These are phyloP conservation scores for Bacterosira constricta DNA, from an alignment of 108 stramenopile genomes.

Conservation along the genomic window DNA sequence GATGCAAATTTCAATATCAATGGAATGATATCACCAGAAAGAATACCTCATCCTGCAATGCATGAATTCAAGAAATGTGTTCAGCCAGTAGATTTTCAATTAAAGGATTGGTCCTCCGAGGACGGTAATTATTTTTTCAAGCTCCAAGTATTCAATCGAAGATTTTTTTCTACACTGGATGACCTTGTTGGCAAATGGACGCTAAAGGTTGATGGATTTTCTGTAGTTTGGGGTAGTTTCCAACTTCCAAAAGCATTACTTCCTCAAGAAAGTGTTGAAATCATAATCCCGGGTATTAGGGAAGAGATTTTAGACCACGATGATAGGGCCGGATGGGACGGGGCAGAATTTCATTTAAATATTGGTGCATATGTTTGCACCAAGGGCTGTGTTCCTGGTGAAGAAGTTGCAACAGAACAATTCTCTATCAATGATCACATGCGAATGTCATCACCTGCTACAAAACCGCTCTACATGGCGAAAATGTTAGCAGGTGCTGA, in stretches of 20 bases:
- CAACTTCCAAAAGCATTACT: slow-evolving; percentile 1
- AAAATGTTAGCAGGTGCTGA: not conserved
- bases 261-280: slow-evolving; percentile 5
- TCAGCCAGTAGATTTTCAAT: slow-evolving; percentile 71
- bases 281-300: not conserved
- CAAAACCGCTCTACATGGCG: not conserved
- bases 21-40: slow-evolving; percentile 90
- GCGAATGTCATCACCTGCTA: not conserved
- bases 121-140: not conserved
- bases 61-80: slow-evolving; percentile 86
- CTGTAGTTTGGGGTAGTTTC: slow-evolving; percentile 6
- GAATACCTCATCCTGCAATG: slow-evolving; percentile 89
- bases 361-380: too few relatives aligned
- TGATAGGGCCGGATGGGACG: not conserved
- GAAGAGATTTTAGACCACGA: not conserved
- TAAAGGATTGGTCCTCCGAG: not conserved
- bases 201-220: slow-evolving; percentile 28
- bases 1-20: slow-evolving; percentile 94
- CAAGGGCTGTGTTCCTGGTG: too few relatives aligned
- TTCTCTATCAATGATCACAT: not conserved
- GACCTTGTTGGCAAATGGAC: slow-evolving; percentile 23
- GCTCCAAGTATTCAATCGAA: slow-evolving; percentile 8
- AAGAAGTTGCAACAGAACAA: slow-evolving; percentile 13
- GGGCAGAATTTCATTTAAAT: slow-evolving; percentile 13
- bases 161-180: slow-evolving; percentile 24